Evolutionary conservation across 2,329 filamentous ascomycete species (phyloP), one percentile per base, ranked within the genome.

Genomic region (Juglanconis juglandina): DNA sequence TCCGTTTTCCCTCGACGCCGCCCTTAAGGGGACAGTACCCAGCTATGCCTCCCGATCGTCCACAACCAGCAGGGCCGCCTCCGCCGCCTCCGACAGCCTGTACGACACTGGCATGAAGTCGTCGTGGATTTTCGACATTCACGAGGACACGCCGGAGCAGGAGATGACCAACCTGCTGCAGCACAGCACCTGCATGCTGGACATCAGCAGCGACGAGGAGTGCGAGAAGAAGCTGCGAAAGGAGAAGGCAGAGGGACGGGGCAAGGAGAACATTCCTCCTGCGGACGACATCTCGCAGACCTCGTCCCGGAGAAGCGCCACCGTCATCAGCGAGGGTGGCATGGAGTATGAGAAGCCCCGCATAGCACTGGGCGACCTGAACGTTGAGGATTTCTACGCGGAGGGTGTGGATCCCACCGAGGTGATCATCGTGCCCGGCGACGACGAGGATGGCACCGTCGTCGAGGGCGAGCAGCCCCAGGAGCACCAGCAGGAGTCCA

Each of bases 191-290:
- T 88, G 89, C 65, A 87, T 89, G 0, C 83, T 98, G 3, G 94
- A 98, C 71, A 92, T 98, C 69, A 92, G 87, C 66, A 93, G 91
- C 30, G 93, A 96, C 68, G 93, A 96, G 72, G 90, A 93, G 73
- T 83, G 77, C 34, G 81, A 84, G 68, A 80, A 77, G 53, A 83
- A 83, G 69, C 75, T 81, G 48, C 76, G 69, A 54, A 75, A 75
- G 65, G 82, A 80, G 70, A 72, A 79, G 66, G 79, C 80, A 37
- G 84, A 90, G 66, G 82, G 84, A 50, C 81, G 86, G 37, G 90
- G 92, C 69, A 99, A 99, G 80, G 94, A 99, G 78, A 99, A 99
- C 70, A 86, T 96, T 17, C 90, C 94, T 4, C 94, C 94, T 2
- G 72, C 76, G 3, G 83, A 85, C 58, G 87, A 90, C 50, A 73